Percentiles rank a stretch among this genome's conserved stretches.
These are phyloP conservation scores for Centrapalus pauciflorus DNA, from an alignment of 129 eudicot species.

Conservation along the genomic window DNA sequence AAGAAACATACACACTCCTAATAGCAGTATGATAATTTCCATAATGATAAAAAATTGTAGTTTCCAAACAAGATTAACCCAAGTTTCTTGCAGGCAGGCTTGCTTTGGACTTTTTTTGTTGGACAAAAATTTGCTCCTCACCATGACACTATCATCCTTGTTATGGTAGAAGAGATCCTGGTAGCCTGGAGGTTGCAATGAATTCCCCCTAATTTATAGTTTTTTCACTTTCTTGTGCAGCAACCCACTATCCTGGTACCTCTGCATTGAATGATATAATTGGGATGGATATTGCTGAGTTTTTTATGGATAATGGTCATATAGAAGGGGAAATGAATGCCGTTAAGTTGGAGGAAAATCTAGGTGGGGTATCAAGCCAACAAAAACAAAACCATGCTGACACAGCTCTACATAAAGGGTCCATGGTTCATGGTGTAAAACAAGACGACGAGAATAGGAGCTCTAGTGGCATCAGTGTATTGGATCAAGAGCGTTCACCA, in stretches of 20 bases:
- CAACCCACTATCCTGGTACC: neutral
- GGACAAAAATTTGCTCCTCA: too few species aligned
- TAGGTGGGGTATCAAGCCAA: slow-evolving; percentile 12
- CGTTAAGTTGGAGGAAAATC: slow-evolving; percentile 36
- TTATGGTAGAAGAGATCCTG: neutral
- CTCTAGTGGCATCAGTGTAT: slow-evolving; percentile 34
- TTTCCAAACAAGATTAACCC: too few species aligned
- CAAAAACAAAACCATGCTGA: slow-evolving; percentile 17
- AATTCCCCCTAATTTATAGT: neutral
- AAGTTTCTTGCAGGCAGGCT: too few species aligned
- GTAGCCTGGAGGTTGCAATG: neutral
- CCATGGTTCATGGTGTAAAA: slow-evolving; percentile 28
- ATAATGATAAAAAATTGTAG: too few species aligned
- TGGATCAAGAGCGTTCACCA: slow-evolving; percentile 47
- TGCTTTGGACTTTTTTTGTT: too few species aligned
- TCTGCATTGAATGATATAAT: slow-evolving; percentile 41
- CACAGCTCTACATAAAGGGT: neutral
- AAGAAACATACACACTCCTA: too few species aligned
- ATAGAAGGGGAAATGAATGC: slow-evolving; percentile 30
- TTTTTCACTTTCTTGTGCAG: neutral
- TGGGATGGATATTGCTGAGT: slow-evolving; percentile 27
- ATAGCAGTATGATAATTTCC: too few species aligned
- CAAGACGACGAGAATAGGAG: slow-evolving; percentile 50
- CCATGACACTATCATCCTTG: neutral
- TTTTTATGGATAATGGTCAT: slow-evolving; percentile 31